Base-by-base conservation (phyloP, 306 rosid species). In the Clitoria ternatea region DNA sequence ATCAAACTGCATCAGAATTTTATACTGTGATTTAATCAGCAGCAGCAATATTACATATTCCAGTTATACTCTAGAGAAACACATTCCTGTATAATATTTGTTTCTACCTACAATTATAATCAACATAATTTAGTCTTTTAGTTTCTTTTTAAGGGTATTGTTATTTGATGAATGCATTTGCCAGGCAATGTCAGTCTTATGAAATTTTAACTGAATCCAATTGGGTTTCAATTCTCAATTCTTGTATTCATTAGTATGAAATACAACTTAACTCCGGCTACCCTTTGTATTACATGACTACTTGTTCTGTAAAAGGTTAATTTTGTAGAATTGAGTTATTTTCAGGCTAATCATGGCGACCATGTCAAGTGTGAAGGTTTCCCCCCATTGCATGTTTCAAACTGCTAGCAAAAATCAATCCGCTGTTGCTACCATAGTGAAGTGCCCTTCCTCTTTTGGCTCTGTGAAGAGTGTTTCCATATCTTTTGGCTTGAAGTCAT, bases 401-500 rank as follows among this genome's bases (percentile, higher is more conserved):
- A 36, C 48, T 14, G 48, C 77, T 20, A 77, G 53, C 55, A 80
- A 19, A 62, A 77, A 40, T 30, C 74, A 20, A 37, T 30, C 72
- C 47, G 39, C 61, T 35, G 40, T 74, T 77, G 55, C 87, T 26
- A 57, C 79, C 62, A 33, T 37, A 8, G 62, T 82, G 43, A 87
- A 84, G 71, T 70, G 71, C 57, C 86, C 91, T 69, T 54, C 82
- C 20, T 66, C 91, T 2, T 27, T 85, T 19, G 82, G 84, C 61
- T 85, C 87, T n/a, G 77, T 70, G 48, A 87, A 61, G 83, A 77
- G 72, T 22, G 59, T 80, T 48, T 84, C 83, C 18, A 77, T 72
- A 67, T 69, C 86, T 10, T 79, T 85, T 44, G 88, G 91, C 79
- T 49, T 89, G 89, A 91, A 82, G 82, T 77, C 87, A 44, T 79